Base-by-base conservation (phyloP, 192 early-diverging fungal species). In the Phlyctochytrium bullatum region DNA sequence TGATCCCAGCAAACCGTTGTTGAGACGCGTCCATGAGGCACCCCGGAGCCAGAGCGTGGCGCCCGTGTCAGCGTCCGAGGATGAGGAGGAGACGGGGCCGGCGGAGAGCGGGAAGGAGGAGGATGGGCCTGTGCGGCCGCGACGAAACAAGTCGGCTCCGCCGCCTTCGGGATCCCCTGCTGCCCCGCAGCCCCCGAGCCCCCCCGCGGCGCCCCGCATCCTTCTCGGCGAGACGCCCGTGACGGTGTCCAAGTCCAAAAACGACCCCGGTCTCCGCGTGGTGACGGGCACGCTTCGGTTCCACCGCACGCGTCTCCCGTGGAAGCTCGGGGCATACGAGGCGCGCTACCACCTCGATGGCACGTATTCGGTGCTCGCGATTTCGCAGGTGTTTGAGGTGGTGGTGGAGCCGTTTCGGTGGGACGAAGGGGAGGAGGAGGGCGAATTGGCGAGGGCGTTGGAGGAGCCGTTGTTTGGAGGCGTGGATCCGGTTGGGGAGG, bases 341-440 rank as follows among this genome's bases (percentile, higher is more conserved):
- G 88, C 93, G 72, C 84, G 97, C 27, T 88, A 93, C 72, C 97
- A 98, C 74, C 89, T 92, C 56, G 89, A 94, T 71, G 89, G 89
- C 24, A 87, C 86, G 25, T 92, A 97, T 66, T 88, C 84, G 40
- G 93, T 95, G 20, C 83, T 97, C 73, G 85, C 88, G 0, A 67
- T 79, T 28, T 90, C 88, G 25, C 73, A 76, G 27, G 87, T 91
- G 6, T 96, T 98, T 77, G 90, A 91, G 73, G 91, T 97, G 62
- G 72, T 76, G 2, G 73, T 72, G 20, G 72, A 72, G 28, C 58
- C 58, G 16, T 76, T 62, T 33, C 34, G 52, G 32, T 74, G 70
- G 72, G 53, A 61, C 17, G 73, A 71, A 34, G 20, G 40, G 6
- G 40, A 47, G 40, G 10, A 47, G 6, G 40, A 64, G 35, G 24